These are phyloP conservation scores for Linanthus parryae DNA, from an alignment of 148 eudicot species.

Conservation along the genomic window DNA sequence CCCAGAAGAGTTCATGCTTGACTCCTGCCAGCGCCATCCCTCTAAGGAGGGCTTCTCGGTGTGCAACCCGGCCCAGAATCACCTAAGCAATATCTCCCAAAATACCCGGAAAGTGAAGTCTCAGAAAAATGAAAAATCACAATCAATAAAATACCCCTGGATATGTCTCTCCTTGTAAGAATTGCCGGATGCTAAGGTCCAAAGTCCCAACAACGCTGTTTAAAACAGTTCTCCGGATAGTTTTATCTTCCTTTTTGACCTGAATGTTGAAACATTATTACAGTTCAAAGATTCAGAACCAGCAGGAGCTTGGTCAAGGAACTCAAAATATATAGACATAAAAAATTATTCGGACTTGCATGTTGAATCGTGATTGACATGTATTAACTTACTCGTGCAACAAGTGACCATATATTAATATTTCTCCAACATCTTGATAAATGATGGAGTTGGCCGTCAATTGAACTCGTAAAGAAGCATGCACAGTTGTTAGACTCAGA, in stretches of 20 bases:
- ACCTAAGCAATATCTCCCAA: too few relatives aligned
- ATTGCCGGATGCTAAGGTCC: slow-evolving; percentile 67
- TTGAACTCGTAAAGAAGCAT: too few relatives aligned
- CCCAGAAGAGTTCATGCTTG: too few relatives aligned
- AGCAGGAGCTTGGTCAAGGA: background rate
- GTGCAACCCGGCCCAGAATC: too few relatives aligned
- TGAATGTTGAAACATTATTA: slow-evolving; percentile 14
- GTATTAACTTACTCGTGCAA: background rate
- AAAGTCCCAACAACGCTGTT: slow-evolving; percentile 80
- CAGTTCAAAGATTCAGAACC: slow-evolving; percentile 1
- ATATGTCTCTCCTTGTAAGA: slow-evolving; percentile 60
- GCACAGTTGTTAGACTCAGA: too few relatives aligned
- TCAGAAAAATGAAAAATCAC: too few relatives aligned
- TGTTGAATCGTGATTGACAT: background rate
- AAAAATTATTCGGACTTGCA: background rate
- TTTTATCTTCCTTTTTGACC: slow-evolving; percentile 73
- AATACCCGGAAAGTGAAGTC: too few relatives aligned
- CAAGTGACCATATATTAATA: background rate
- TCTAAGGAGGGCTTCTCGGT: too few relatives aligned
- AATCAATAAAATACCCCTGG: slow-evolving; percentile 53
- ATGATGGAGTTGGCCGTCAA: too few relatives aligned
- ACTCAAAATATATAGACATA: background rate
- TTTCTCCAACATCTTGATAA: background rate
- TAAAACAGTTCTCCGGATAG: slow-evolving; percentile 59
- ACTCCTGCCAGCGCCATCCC: too few relatives aligned